Base-by-base conservation (phyloP, 805 yeast genomes). In the Cyberlindnera suaveolens region DNA sequence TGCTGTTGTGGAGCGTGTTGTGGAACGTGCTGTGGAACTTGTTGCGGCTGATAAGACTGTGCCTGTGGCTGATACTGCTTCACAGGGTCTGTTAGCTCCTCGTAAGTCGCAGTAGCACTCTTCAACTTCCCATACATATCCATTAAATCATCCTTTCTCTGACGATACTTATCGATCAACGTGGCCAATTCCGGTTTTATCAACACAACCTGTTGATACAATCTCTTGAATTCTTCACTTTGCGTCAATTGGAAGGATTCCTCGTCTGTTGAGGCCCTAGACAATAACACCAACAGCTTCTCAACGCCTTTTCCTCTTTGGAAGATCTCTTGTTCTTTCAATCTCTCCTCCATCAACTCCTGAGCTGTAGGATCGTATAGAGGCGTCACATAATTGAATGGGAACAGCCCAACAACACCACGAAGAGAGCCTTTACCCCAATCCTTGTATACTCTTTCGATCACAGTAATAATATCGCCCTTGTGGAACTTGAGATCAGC, bases 381-480 rank as follows among this genome's bases (percentile, higher is more conserved):
- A 2, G 89, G 89, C 0, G 86, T 75, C 1, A 93, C 98, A 58
- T 93, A 91, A 60, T 91, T 91, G 45, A 86, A 74, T 0, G 99
- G 99, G 63, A 91, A 89, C 13, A 93, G 82, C 16, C 99, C 99
- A 40, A 80, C 71, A 42, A 73, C 74, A 1, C 96, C 96, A 42
- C 76, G 72, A 40, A 91, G 65, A 6, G 91, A 77, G 14, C 99
- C 99, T 51, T 87, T 75, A 83, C 96, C 86, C 99, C 99, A 91
- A 58, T 91, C 98, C 48, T 86, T 74, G 61, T 89, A 90, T 6
- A 85, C 95, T 14, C 83, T 74, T 54, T 90, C 98, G 31, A 90
- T 70, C 1, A 93, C 96, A 1, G 83, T 82, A 39, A 91, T 90
- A 13, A 87, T 70, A 58, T 91, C 98, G 34, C 96, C 97, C 55